Evolutionary conservation across 768 basidiomycete species (phyloP), one percentile per base, ranked within the genome.

Genomic region (Lentinula sp.): DNA sequence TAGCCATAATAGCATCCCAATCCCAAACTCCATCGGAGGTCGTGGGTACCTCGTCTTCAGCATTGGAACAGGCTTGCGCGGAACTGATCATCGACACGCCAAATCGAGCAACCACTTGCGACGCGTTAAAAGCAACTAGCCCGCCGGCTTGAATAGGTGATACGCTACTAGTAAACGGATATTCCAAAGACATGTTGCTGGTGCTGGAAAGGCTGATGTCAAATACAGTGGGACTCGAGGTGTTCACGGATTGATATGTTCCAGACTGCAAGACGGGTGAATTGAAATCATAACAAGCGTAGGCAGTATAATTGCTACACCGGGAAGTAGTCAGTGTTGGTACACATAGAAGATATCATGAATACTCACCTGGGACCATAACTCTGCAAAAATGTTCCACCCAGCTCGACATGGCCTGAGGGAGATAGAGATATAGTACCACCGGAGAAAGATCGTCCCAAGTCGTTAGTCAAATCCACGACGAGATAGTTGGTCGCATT

Each of bases 31-130:
- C 52, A 6, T 56, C 55, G 6, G 33, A 33, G 10, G n/a, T 54
- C 0, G 37, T 41, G 45, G 72, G 76, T n/a, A 85, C 73, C 62
- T 85, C 85, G 48, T 68, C 71, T 63, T 85, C 81, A 0, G 84
- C 84, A 64, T 86, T 86, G 15, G 72, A 65, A 65, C 85, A 87
- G 1, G 84, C 85, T 65, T 83, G 82, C 12, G 76, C 76, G 7
- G 77, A 61, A 45, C 78, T 80, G 16, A 75, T 73, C 72, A 85
- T 82, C 2, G 85, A 86, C 12, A 86, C 74, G 18, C 85, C 85
- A 45, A 85, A 85, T 6, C 84, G 79, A 36, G 84, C 79, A 46
- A 73, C 77, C 41, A 85, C 71, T 6, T 68, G 67, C 15, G 67
- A 66, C 3, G 73, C 63, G 32, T 72, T 70, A 69, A 81, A 79